Evolutionary conservation across 441 rosid genomes (phyloP).

Genomic region (Euphorbia schlechtendalii): DNA sequence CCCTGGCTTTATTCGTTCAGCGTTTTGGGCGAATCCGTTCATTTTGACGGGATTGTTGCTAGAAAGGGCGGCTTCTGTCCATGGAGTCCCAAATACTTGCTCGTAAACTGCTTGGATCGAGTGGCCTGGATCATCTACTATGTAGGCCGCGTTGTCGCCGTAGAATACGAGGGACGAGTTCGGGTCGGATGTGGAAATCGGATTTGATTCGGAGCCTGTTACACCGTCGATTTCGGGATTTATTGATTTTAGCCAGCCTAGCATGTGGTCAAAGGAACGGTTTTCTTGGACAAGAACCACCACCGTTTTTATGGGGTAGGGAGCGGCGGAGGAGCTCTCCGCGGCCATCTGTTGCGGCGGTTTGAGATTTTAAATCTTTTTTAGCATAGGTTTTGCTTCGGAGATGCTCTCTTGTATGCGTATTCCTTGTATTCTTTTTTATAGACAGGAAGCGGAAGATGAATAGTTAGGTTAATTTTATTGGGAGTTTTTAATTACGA

Average conservation of each 20-base stretch:
- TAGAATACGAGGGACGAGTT: conserved; percentile 40
- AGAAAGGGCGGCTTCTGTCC: conserved; percentile 26
- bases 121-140: conserved; percentile 89
- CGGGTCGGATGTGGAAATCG: conserved; percentile 51
- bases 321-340: conserved; percentile 24
- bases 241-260: conserved; percentile 79
- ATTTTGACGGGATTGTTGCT: conserved; percentile 34
- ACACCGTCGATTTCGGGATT: conserved; percentile 76
- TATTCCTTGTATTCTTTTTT: not conserved
- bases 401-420: not conserved
- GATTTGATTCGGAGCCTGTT: conserved; percentile 69
- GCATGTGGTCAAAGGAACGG: conserved; percentile 81
- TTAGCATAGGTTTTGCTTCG: not conserved
- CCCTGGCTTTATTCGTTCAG: conserved; percentile 48
- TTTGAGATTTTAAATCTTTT: not conserved
- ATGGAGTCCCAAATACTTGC: conserved; percentile 67
- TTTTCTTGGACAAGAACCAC: conserved; percentile 83
- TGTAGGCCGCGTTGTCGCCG: conserved; percentile 45
- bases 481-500: no score
- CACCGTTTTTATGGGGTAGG: conserved; percentile 68
- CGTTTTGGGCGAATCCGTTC: conserved; percentile 81
- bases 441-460: not conserved
- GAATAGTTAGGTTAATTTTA: not conserved
- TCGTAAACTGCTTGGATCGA: conserved; percentile 84
- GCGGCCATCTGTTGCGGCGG: conserved; percentile 22